Base-by-base conservation (phyloP, 495 filamentous ascomycete species). In the Podospora appendiculata region DNA sequence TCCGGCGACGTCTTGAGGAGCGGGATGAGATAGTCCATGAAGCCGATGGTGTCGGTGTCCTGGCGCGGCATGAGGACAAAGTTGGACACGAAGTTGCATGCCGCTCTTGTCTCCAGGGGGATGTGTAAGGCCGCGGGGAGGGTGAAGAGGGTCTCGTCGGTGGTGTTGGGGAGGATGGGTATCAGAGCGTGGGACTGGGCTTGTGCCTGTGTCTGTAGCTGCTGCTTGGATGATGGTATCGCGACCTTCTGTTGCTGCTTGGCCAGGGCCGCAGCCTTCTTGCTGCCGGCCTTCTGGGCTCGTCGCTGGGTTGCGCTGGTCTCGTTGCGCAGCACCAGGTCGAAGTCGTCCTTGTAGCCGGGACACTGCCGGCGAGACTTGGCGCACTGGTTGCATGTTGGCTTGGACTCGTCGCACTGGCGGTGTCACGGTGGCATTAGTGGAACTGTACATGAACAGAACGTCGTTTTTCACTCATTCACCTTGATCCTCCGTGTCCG, bases 401-500 rank as follows among this genome's bases (percentile, higher is more conserved):
- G 84, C 55, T 78, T 80, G 36, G 74, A 79, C 63, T 87, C 83
- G 60, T 89, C 86, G 63, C 86, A 89, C 81, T 84, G 6, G 36
- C 7, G 38, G 16, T 13, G 44, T 45, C 36, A 57, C 18, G 32
- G 38, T 36, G 18, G 41, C n/a, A 42, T 42, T 42, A 42, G 8
- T 42, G 8, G 8, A 42, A 8, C 41, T 18, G 8, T 6, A 9
- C 14, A 14, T 10, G 41, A 2, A 17, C 8, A 2, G 16, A 6
- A 2, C 48, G 43, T 1, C 13, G 9, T 10, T 7, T 38, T 3
- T 38, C 9, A 14, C 4, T 11, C 10, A 19, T 25, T 11, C 34
- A 86, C 86, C 83, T 84, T 89, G 73, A 79, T 86, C 63, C 86
- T 79, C 57, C 83, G 77, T 16, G 78, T 79, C 64, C 84, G 74